Evolutionary conservation across 257 asterid species (phyloP).

Genomic region (Nemophila menziesii): DNA sequence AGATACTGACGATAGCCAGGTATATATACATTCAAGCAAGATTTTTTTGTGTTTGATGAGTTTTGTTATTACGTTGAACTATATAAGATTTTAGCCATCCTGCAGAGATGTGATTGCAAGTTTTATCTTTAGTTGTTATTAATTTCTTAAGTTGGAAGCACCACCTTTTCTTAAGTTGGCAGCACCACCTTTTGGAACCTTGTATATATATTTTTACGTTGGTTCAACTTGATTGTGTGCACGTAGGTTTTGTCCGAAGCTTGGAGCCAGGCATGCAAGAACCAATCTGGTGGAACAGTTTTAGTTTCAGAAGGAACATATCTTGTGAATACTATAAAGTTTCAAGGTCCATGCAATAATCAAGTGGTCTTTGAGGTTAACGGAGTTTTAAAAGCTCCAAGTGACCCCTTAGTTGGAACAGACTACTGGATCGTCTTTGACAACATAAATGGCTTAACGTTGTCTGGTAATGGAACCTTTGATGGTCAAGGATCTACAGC

Average conservation of each 20-base stretch:
- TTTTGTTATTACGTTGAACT: no score
- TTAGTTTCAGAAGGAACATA: conserved; percentile 8
- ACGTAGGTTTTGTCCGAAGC: conserved; percentile 8
- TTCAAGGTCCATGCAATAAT: conserved; percentile 14
- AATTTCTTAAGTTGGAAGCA: no score
- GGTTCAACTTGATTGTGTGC: no score
- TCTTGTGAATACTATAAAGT: conserved; percentile 1
- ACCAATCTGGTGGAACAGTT: conserved; percentile 6
- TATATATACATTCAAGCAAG: neutral
- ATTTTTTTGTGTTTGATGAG: no score
- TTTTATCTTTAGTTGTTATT: no score
- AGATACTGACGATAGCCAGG: conserved; percentile 8
- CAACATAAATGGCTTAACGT: conserved; percentile 1
- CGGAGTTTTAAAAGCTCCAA: conserved; percentile 9
- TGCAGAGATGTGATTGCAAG: no score
- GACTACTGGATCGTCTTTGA: conserved; percentile 5
- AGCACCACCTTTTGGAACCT: no score
- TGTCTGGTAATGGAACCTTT: conserved; percentile 8
- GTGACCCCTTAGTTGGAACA: neutral
- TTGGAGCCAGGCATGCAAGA: conserved; percentile 12
- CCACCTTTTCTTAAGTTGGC: no score
- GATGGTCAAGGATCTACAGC: conserved; percentile 13
- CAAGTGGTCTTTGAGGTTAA: neutral
- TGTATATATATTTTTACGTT: neutral
- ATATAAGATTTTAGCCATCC: no score